Evolutionary conservation across 257 asterid genomes (phyloP).

Genomic region (Cordia subcordata): DNA sequence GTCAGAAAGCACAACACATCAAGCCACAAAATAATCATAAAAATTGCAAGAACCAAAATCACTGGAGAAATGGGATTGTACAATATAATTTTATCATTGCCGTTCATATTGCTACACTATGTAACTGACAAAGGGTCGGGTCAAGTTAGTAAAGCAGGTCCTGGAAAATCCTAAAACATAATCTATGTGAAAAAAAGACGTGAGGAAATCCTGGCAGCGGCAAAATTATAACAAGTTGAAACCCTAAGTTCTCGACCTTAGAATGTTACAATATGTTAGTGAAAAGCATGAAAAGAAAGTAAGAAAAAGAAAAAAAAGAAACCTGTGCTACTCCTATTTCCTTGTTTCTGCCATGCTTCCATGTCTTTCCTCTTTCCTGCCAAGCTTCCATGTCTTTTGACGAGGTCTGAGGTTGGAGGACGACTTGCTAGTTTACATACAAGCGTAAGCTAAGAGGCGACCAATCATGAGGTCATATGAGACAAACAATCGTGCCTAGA

Average conservation of each 20-base stretch:
- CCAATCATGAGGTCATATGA: background rate
- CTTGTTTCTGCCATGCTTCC: background rate
- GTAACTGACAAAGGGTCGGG: conserved; percentile 6
- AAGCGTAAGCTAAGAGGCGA: conserved; percentile 9
- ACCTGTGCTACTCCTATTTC: conserved; percentile 23
- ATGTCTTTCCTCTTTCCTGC: background rate
- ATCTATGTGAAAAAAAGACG: conserved; percentile 5
- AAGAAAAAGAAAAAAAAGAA: conserved; percentile 3
- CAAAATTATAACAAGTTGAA: conserved; percentile 17
- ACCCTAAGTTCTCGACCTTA: conserved; percentile 28
- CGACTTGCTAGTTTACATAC: conserved; percentile 40
- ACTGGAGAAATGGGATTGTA: background rate
- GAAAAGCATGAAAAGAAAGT: background rate
- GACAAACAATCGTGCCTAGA: conserved; percentile 5
- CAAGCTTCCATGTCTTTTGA: conserved; percentile 21
- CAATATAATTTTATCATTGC: conserved; percentile 5
- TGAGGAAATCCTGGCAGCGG: background rate
- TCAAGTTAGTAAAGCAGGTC: conserved; percentile 12
- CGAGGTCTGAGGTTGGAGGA: conserved; percentile 25
- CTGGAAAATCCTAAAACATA: conserved; percentile 2
- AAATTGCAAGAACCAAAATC: too few species aligned
- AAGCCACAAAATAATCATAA: too few species aligned
- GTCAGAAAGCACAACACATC: too few species aligned
- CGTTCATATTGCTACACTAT: conserved; percentile 10
- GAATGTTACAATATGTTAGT: conserved; percentile 21